Evolutionary conservation across 306 rosid genomes (phyloP), one percentile per base, ranked within the genome.

Genomic region (Quercus suber): DNA sequence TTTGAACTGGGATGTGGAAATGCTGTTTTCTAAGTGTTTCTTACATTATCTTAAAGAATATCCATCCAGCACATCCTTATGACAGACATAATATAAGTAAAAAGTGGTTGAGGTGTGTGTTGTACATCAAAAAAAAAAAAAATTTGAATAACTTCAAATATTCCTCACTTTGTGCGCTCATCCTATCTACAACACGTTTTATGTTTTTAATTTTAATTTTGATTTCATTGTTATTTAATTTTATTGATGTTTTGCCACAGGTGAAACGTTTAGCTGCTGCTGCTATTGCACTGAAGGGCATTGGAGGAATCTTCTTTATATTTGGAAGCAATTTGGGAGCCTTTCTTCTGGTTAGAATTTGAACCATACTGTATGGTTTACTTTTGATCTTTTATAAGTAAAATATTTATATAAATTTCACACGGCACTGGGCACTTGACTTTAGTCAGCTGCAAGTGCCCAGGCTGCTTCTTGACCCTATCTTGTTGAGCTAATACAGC

Each of bases 291-390:
- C 86, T 89, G 80, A 81, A 89, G 81, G 90, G 89, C 78, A 2
- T 80, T 84, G 93, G 87, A 73, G 91, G 88, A 15, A 45, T 89
- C 57, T 84, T 85, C 21, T 87, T 89, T 77, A 83, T 87, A 73
- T 68, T 83, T 18, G 88, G 89, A 81, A 87, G 87, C 82, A 75
- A 83, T 25, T 73, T 82, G 69, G 89, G 91, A 76, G 93, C 91
- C 71, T 58, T 69, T 71, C 89, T 89, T 73, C 70, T 89, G 91
- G 91, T 89, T 73, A 58, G 89, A 82, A 72, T 80, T 72, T 73
- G 68, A 27, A 71, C 52, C 68, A 69, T 55, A 65, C 70, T 28
- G 20, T 8, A 2, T 52, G 71, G 35, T 68, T 31, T 31, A 31
- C 6, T 31, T 31, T 31, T 31, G 6, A 31, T 31, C 35, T 31